Evolutionary conservation across 108 stramenopile species (phyloP), one percentile per base, ranked within the genome.

Genomic region (Cylindrotheca fusiformis): DNA sequence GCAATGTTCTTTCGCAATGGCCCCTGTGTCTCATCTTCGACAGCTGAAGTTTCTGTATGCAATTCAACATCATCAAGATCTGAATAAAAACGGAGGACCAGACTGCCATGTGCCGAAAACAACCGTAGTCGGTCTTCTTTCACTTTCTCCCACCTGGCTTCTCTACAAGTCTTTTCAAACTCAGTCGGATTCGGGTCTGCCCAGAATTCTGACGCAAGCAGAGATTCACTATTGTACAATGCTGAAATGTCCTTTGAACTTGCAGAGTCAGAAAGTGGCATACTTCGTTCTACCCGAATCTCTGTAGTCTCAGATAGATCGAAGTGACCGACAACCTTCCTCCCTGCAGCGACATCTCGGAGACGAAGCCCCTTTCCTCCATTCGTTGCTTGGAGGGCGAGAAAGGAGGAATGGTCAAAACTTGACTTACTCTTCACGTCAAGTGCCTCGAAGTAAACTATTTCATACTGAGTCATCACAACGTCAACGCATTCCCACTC

Each of bases 311-410:
- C 86, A 22, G 79, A 29, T 23, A 91, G 58, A 1, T 65, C 50
- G 58, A 88, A 64, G 41, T 84, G 81, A 12, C 86, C 82, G 12
- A 94, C 74, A 46, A 89, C 69, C 50, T 78, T 86, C 48, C 93
- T 58, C 22, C 87, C 87, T n/a, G n/a, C n/a, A 14, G 87, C 86
- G 52, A 87, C 80, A 63, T 91, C 93, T n/a, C 65, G 55, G 10
- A 94, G 80, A 26, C 83, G 60, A 18, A 91, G 63, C 14, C 87
- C 86, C 56, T 87, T 94, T 21, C 87, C 86, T 21, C 93, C 93
- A 51, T 84, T 83, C 3, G 67, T 79, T 14, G 68, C 69, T 52
- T 48, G 51, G 4, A 80, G 51, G 19, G 70, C 72, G 28, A 67
- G 20, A 0, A 26, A 55, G 4, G 55, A 30, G 6, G 6, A 10